Percentiles rank a stretch among this genome's conserved stretches.
These are phyloP conservation scores for Discostella stelligeroides DNA, from an alignment of 108 stramenopile species.

Conservation along the genomic window DNA sequence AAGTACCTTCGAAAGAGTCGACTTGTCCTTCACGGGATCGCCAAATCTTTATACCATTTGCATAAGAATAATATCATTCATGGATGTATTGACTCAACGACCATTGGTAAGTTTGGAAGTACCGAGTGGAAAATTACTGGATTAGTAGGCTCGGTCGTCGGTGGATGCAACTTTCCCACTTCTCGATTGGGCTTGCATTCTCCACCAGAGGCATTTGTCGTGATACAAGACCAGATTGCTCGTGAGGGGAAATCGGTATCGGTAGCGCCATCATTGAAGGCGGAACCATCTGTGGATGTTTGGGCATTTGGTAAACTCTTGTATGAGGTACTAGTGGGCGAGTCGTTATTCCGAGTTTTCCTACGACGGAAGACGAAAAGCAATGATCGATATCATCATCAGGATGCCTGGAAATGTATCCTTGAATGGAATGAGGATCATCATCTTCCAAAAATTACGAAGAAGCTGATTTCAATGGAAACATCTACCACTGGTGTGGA, in stretches of 20 bases:
- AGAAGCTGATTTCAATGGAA: conserved; percentile 48
- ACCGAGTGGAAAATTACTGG: conserved; percentile 76
- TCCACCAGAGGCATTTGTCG: conserved; percentile 71
- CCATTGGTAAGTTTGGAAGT: conserved; percentile 66
- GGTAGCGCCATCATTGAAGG: conserved; percentile 38
- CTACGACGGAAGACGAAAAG: conserved; percentile 17
- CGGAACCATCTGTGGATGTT: conserved; percentile 62
- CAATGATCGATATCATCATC: conserved; percentile 34
- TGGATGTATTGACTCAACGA: conserved; percentile 59
- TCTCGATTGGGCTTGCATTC: conserved; percentile 50
- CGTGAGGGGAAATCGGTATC: conserved; percentile 18
- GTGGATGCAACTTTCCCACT: conserved; percentile 50
- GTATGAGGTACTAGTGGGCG: conserved; percentile 78
- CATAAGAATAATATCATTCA: conserved; percentile 73
- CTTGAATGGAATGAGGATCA: conserved; percentile 46
- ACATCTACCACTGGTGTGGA: conserved; percentile 60
- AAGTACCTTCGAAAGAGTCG: conserved; percentile 66
- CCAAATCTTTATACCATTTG: conserved; percentile 61
- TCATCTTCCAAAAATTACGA: conserved; percentile 42
- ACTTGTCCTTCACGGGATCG: conserved; percentile 61
- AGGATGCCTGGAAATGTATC: conserved; percentile 7
- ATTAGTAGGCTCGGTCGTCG: conserved; percentile 50
- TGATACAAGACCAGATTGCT: conserved; percentile 16
- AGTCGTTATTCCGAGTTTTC: conserved; percentile 62
- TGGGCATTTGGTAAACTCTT: conserved; percentile 85